Evolutionary conservation across 2,329 filamentous ascomycete species (phyloP), one percentile per base, ranked within the genome.

Genomic region (Leptographium radiaticola): DNA sequence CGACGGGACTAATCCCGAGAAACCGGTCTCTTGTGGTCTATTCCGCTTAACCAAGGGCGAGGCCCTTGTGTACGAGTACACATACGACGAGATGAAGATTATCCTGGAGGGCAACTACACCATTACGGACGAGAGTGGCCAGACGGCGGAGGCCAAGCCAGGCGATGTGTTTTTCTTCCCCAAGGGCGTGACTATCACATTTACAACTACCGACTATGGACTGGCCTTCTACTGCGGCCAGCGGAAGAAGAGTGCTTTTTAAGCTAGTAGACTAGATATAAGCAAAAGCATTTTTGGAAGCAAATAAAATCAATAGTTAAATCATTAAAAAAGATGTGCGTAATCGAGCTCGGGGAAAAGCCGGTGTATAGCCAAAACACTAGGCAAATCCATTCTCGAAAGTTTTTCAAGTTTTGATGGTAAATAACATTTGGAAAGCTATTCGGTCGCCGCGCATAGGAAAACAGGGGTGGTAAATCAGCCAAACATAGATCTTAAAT

Each of bases 401-500:
- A 25, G 2, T 25, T 25, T 5, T 25, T 25, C 5, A 25, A 25
- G 25, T 25, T 25, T 25, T 25, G 5, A 25, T 5, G 5, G 18
- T 36, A 48, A 3, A 9, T 6, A 16, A 36, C 30, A 36, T 48
- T 2, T 36, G 2, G 34, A 36, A 36, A 11, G 15, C 6, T 2
- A 15, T 38, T 18, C 33, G 7, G n/a, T 10, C 31, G 33, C 4
- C 12, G 11, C 9, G 18, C 44, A 33, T 36, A 18, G 0, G 5
- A 31, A 9, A 15, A 15, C 44, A 46, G 4, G 33, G 4, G 33
- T 10, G 33, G 13, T 9, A n/a, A 5, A 43, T 44, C n/a, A 52
- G 8, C 57, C 57, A 53, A 59, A 57, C 36, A 59, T 53, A 3
- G 55, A 56, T 4, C 52, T 45, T 13, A 59, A 43, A 38, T 57